A percentile compares a stretch with the other conserved stretches of the same genome.
These are phyloP conservation scores for Eimeria acervulina DNA, from an alignment of 169 alveolate genomes.

Conservation along the genomic window DNA sequence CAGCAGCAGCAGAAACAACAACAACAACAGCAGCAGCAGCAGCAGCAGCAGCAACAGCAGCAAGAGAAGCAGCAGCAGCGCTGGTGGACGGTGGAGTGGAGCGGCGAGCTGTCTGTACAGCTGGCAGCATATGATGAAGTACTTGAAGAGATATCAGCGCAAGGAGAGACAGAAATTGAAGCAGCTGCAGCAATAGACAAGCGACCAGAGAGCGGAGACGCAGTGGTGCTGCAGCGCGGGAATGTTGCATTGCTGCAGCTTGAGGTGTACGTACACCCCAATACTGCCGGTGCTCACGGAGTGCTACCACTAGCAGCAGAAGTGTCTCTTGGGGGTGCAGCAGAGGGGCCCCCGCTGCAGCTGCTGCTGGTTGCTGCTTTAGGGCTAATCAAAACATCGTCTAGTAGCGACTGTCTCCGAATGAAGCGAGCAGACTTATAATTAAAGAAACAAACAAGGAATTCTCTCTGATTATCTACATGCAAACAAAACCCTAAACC, in stretches of 20 bases:
- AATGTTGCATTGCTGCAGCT: constrained; percentile 25
- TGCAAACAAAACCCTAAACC: no score
- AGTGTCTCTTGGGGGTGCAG: neutral
- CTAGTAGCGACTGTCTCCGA: neutral
- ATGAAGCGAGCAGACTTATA: neutral
- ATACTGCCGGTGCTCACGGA: neutral
- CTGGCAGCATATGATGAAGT: constrained; percentile 66
- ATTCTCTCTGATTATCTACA: no score
- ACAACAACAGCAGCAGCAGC: neutral
- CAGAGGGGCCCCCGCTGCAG: neutral
- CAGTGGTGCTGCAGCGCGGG: neutral
- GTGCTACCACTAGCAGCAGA: constrained; percentile 35
- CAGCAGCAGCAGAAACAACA: neutral
- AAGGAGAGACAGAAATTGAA: neutral
- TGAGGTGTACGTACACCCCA: constrained; percentile 46
- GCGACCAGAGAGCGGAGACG: neutral
- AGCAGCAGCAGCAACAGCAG: no score
- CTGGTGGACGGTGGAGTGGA: constrained; percentile 68
- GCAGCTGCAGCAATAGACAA: neutral
- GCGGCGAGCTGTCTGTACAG: neutral
- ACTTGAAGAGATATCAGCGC: constrained; percentile 27
- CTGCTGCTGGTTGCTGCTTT: neutral
- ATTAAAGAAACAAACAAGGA: neutral
- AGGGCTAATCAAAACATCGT: neutral
- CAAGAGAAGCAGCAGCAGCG: no score